These are phyloP conservation scores for Hypocreales sp. DNA, from an alignment of 2,329 filamentous ascomycete species.

Conservation along the genomic window DNA sequence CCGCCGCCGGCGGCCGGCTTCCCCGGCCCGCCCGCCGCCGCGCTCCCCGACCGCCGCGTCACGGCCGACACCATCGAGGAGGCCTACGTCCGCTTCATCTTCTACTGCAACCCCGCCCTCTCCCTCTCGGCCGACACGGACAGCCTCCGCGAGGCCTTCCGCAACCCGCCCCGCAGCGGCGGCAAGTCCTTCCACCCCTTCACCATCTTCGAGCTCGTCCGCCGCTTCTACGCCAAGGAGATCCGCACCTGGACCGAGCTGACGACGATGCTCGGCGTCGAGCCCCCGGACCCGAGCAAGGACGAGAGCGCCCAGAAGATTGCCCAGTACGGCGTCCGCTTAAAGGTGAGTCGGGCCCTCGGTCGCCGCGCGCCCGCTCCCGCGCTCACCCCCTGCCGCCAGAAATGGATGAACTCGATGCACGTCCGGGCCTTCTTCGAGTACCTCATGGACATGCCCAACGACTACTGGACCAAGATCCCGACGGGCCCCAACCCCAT, in stretches of 20 bases:
- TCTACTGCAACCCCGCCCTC: slow-evolving; percentile 81
- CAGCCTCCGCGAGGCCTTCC: slow-evolving; percentile 61
- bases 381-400: slow-evolving; percentile 1
- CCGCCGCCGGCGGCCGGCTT: slow-evolving; percentile 2
- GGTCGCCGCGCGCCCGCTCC: neutral
- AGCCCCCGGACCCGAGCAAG: slow-evolving; percentile 66
- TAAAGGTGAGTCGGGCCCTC: slow-evolving; percentile 48
- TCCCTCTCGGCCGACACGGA: slow-evolving; percentile 48
- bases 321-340: slow-evolving; percentile 80
- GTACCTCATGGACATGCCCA: slow-evolving; percentile 63
- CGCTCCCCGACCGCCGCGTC: slow-evolving; percentile 52
- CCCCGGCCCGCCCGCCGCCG: slow-evolving; percentile 5
- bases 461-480: slow-evolving; percentile 66
- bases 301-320: slow-evolving; percentile 87
- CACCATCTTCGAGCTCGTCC: slow-evolving; percentile 61
- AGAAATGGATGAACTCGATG: slow-evolving; percentile 96
- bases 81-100: slow-evolving; percentile 70
- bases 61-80: slow-evolving; percentile 60
- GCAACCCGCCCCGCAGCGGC: slow-evolving; percentile 69
- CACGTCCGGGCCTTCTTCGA: slow-evolving; percentile 92
- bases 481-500: slow-evolving; percentile 49
- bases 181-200: slow-evolving; percentile 75
- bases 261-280: slow-evolving; percentile 74
- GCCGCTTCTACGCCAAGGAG: slow-evolving; percentile 63
- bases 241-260: slow-evolving; percentile 89